Percentiles rank a stretch among this genome's conserved stretches.
Evolutionary conservation across 2,329 filamentous ascomycete genomes (phyloP).

Genomic region (Davidsoniella eucalypti): DNA sequence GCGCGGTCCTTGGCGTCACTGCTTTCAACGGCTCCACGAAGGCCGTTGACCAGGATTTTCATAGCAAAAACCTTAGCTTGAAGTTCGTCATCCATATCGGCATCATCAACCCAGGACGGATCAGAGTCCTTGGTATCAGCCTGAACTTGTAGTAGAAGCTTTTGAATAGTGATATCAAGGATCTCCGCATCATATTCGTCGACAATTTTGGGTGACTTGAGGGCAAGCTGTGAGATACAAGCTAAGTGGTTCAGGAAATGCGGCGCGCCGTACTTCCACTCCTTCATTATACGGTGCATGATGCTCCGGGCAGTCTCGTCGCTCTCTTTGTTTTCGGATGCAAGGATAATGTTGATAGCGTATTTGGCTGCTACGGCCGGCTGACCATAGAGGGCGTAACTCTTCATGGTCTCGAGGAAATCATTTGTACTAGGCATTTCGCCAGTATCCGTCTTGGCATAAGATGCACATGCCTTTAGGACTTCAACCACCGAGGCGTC

Average conservation of each 20-base stretch:
- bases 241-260: constrained; percentile 63
- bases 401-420: constrained; percentile 64
- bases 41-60: constrained; percentile 70
- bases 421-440: constrained; percentile 71
- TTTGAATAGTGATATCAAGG: constrained; percentile 57
- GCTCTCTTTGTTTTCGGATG: constrained; percentile 54
- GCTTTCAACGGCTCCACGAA: constrained; percentile 42
- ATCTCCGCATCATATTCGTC: constrained; percentile 62
- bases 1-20: constrained; percentile 38
- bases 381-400: constrained; percentile 66
- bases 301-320: constrained; percentile 74
- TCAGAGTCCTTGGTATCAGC: constrained; percentile 36
- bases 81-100: constrained; percentile 61
- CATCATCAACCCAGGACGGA: constrained; percentile 50
- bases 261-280: constrained; percentile 54
- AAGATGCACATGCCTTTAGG: constrained; percentile 83
- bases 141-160: constrained; percentile 56
- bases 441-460: constrained; percentile 68
- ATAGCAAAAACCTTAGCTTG: constrained; percentile 71
- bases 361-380: constrained; percentile 81
- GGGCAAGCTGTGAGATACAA: constrained; percentile 56
- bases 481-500: constrained; percentile 70
- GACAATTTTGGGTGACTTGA: constrained; percentile 56
- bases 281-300: constrained; percentile 56
- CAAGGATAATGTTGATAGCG: constrained; percentile 77